Conservation (phyloP, 257 asterid genomes). For the Mentha longifolia region DNA sequence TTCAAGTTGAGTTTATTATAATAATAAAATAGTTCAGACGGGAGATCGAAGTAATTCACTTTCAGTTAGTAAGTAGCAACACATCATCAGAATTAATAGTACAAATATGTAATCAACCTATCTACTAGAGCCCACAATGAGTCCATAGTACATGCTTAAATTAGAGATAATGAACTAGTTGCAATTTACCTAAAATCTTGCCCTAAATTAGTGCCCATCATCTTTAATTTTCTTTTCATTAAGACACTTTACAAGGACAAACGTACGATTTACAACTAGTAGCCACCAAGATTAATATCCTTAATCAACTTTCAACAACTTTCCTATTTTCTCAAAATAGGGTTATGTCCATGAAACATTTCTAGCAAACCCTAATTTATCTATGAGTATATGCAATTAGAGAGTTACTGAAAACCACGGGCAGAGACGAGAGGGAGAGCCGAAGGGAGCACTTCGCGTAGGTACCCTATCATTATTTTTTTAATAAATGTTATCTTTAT, state of each 20-base stretch:
- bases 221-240: background rate
- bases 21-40: too few relatives aligned
- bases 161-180: conserved; percentile 12
- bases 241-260: conserved; percentile 16
- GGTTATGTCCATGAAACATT: conserved; percentile 33
- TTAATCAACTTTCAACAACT: conserved; percentile 24
- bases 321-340: conserved; percentile 30
- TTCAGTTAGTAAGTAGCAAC: background rate
- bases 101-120: background rate
- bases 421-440: too few relatives aligned
- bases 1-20: too few relatives aligned
- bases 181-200: conserved; percentile 25
- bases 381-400: too few relatives aligned
- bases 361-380: background rate
- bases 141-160: conserved; percentile 17
- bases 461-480: too few relatives aligned
- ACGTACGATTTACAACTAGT: conserved; percentile 20
- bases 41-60: too few relatives aligned
- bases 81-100: background rate
- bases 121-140: background rate
- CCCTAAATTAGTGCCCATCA: conserved; percentile 31
- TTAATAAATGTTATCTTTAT: too few relatives aligned
- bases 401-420: too few relatives aligned
- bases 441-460: too few relatives aligned
- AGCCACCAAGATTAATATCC: conserved; percentile 26